phyloP scores from a whole-genome alignment of 148 eudicot genomes.

The Linanthus parryae region DNA sequence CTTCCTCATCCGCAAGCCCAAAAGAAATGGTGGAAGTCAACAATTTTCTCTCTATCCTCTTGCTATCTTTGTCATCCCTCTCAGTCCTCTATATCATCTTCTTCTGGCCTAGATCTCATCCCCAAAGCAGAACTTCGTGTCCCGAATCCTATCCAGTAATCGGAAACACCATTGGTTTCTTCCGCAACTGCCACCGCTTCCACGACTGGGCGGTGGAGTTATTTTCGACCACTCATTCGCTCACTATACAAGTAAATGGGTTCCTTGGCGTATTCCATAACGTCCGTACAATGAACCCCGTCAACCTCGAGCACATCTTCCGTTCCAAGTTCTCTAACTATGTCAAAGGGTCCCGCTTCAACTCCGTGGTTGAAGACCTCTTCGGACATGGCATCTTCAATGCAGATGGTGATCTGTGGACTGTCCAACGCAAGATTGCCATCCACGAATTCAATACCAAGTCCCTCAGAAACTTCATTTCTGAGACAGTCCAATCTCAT shows the following conservation, averaged over 20 bases:
- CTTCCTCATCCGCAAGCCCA: not conserved
- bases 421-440: conserved; percentile 39
- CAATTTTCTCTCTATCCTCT: not conserved
- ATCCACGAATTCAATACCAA: conserved; percentile 47
- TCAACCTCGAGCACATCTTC: conserved; percentile 39
- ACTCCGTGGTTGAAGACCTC: conserved; percentile 26
- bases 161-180: conserved; percentile 32
- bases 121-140: conserved; percentile 4
- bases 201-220: conserved; percentile 54
- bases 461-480: conserved; percentile 25
- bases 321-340: conserved; percentile 42
- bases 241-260: conserved; percentile 36
- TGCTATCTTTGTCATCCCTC: not conserved
- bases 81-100: too few relatives aligned
- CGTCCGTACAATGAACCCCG: conserved; percentile 44
- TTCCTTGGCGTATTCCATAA: conserved; percentile 31
- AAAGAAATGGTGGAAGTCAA: not conserved
- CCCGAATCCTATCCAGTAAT: conserved; percentile 31
- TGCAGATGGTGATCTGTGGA: conserved; percentile 42
- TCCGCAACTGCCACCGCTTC: conserved; percentile 39
- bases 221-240: conserved; percentile 19
- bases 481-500: conserved; percentile 28
- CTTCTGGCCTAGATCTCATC: not conserved
- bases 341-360: conserved; percentile 30
- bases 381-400: conserved; percentile 53